Evolutionary conservation across 2,329 filamentous ascomycete species (phyloP), one percentile per base, ranked within the genome.

Genomic region (Aureobasidium melanogenum): DNA sequence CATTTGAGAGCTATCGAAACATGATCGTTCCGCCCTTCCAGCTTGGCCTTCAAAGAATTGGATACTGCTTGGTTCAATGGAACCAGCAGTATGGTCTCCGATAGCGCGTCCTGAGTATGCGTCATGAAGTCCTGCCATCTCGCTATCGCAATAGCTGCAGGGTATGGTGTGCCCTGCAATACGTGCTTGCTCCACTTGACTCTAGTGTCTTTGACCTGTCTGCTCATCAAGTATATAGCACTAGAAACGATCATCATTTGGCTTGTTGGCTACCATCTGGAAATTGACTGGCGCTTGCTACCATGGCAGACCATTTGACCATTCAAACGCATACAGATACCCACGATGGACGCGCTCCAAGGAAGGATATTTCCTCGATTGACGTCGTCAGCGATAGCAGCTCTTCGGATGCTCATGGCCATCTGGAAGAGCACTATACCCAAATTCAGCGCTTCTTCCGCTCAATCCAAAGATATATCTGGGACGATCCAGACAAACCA

Each of bases 401-500:
- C 6, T 34, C 0, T 3, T 4, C 6, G 17, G 3, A 1, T 46
- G 39, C 19, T 17, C 10, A 6, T 19, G 39, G 39, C 28, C 28
- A 56, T 5, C 14, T 34, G 17, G 24, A 54, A 41, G 26, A 56
- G 14, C 52, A 46, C 6, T 39, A 36, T 26, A 39, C 39, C 5
- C 26, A 46, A 5, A 60, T 36, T 5, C 32, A 36, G 52, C 15
- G 36, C 9, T 43, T 51, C 34, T 52, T 50, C 17, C 57, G 57
- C 22, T 60, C 57, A 10, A 26, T 60, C 5, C 57, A 51, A n/a
- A 60, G 57, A 26, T 60, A 60, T 26, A 14, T 60, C n/a, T 60
- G 57, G 57, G 57, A 60, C n/a, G 57, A 60, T 24, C 57, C 57
- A 26, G 57, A 60, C 46, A 60, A 60, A 28, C 36, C 36, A 2